phyloP scores from a whole-genome alignment of 495 filamentous ascomycete genomes.

The Saxophila tyrrhenica region DNA sequence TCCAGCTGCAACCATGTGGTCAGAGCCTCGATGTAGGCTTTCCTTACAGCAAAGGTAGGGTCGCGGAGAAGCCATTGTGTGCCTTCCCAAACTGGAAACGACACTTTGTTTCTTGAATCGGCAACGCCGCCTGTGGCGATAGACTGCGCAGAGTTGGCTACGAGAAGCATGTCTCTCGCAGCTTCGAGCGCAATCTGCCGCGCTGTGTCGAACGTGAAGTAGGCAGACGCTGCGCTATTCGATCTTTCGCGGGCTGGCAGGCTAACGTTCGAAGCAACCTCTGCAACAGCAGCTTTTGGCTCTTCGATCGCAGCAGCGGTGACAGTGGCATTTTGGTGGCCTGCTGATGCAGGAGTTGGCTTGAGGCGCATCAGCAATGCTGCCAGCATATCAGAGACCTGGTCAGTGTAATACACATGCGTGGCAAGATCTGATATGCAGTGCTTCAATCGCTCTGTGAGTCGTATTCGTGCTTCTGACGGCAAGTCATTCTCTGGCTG shows the following conservation, averaged over 20 bases:
- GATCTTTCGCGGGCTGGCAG: constrained; percentile 31
- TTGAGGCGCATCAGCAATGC: constrained; percentile 66
- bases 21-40: constrained; percentile 72
- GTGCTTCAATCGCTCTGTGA: constrained; percentile 56
- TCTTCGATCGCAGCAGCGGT: constrained; percentile 31
- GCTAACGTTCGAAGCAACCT: constrained; percentile 34
- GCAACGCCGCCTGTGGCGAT: constrained; percentile 45
- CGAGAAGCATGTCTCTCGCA: constrained; percentile 65
- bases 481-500: constrained; percentile 13
- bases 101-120: constrained; percentile 60
- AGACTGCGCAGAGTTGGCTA: constrained; percentile 50
- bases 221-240: constrained; percentile 39
- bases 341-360: constrained; percentile 39
- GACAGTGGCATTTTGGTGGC: constrained; percentile 14
- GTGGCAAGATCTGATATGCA: constrained; percentile 80
- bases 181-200: constrained; percentile 67
- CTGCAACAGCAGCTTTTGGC: constrained; percentile 24
- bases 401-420: constrained; percentile 88
- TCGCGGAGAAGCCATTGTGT: constrained; percentile 83
- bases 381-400: constrained; percentile 82
- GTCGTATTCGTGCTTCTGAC: constrained; percentile 37
- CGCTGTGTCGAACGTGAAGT: constrained; percentile 63
- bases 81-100: constrained; percentile 75
- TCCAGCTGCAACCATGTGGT: constrained; percentile 72
- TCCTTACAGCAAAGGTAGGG: constrained; percentile 59